Base-by-base conservation (phyloP, 345 rosid genomes). In the Brassica carinata region DNA sequence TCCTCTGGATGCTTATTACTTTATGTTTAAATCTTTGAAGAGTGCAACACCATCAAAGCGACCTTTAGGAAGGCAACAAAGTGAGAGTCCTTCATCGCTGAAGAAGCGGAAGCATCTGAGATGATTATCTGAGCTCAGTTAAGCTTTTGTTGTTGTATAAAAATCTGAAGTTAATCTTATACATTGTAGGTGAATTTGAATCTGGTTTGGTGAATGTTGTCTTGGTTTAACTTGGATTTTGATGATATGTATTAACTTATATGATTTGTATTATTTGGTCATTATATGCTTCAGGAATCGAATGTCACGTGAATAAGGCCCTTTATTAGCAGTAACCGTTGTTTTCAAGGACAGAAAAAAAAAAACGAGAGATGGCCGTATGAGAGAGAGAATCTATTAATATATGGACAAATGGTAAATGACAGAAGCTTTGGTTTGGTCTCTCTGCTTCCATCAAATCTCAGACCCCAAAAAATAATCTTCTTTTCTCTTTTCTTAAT, bases 31-130 rank as follows among this genome's bases (percentile, higher is more conserved):
- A 64, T 45, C 2, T 18, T 65, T 67, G 74, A 72, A 82, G 85
- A 78, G 69, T 73, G 83, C 83, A 87, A 89, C 93, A 18, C 99
- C 98, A 48, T 88, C 98, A 0, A 96, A 92, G 85, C 95, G 97
- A 10, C 65, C 85, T 7, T 62, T 57, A 55, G 91, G 89, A 63
- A 90, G 97, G 75, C 96, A 89, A 82, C 69, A 89, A 76, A 87
- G 88, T 2, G 98, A 93, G 69, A 94, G 93, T 84, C 95, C 97
- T 30, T 77, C 80, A 61, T 85, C 87, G 13, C 62, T 62, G 4
- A 93, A 90, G 88, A 94, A 94, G 83, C 88, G 93, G 55, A 91
- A 91, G 87, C 97, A 90, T 77, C 80, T 85, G 18, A 75, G 3
- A 90, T 90, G 94, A 95, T 82, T 88, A 87, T 30, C 13, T 87